Percentiles rank a stretch among this genome's conserved stretches.
Evolutionary conservation across 805 yeast genomes (phyloP).

Genomic region (Grigorovia transvaalensis): DNA sequence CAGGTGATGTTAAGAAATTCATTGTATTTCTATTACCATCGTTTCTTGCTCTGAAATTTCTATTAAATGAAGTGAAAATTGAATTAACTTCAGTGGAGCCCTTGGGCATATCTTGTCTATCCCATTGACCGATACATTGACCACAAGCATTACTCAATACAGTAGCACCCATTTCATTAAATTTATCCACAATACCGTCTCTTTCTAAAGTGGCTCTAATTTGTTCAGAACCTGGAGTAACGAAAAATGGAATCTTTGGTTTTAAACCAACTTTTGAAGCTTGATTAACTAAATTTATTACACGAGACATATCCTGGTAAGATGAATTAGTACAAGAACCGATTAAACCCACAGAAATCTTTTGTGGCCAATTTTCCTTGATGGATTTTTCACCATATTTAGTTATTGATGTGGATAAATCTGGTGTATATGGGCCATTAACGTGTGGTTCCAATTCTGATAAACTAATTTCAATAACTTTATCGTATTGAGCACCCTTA

Average conservation of each 20-base stretch:
- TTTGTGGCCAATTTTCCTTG: conserved; percentile 75
- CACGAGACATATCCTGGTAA: conserved; percentile 96
- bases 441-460: conserved; percentile 84
- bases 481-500: conserved; percentile 81
- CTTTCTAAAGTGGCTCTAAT: conserved; percentile 94
- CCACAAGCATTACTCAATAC: conserved; percentile 98
- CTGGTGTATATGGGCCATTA: conserved; percentile 98
- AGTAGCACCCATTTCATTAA: conserved; percentile 79
- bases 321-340: conserved; percentile 99
- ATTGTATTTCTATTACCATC: conserved; percentile 97
- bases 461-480: conserved; percentile 83
- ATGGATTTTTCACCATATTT: conserved; percentile 62
- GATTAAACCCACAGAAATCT: conserved; percentile 84
- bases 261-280: conserved; percentile 80
- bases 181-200: conserved; percentile 78
- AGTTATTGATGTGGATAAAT: conserved; percentile 86
- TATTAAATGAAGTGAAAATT: conserved; percentile 92
- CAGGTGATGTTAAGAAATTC: conserved; percentile 98
- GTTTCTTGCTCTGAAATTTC: conserved; percentile 95
- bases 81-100: conserved; percentile 64
- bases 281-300: conserved; percentile 79
- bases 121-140: conserved; percentile 99
- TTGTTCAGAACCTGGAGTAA: conserved; percentile 97
- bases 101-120: conserved; percentile 69
- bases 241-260: conserved; percentile 85